A percentile compares a stretch with the other conserved stretches of the same genome.
These are phyloP conservation scores for Mycena maculata DNA, from an alignment of 768 basidiomycete genomes.

Conservation along the genomic window DNA sequence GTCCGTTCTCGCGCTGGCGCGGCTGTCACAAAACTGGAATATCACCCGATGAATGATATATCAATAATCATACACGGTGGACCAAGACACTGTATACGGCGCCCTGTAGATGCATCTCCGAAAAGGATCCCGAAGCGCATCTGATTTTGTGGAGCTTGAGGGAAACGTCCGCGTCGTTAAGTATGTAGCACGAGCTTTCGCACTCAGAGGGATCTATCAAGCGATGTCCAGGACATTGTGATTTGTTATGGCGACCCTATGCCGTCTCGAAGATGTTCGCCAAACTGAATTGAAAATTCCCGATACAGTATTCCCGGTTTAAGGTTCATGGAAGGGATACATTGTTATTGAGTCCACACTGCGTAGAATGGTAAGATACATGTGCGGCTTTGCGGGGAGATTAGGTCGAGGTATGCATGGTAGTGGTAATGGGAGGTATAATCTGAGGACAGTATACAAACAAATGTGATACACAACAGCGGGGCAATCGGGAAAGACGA, in stretches of 20 bases:
- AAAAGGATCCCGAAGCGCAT: too few species aligned
- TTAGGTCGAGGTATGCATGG: slow-evolving; percentile 14
- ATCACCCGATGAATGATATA: too few species aligned
- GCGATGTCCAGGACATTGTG: neutral
- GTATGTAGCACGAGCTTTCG: too few species aligned
- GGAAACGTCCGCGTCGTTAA: too few species aligned
- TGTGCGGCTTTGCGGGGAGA: neutral
- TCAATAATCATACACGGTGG: too few species aligned
- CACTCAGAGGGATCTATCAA: too few species aligned
- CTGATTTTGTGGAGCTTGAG: too few species aligned
- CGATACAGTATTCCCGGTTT: neutral
- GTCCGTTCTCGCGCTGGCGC: too few species aligned
- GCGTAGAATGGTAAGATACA: slow-evolving; percentile 18
- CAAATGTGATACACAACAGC: neutral
- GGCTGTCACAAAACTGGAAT: too few species aligned
- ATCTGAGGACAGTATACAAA: neutral
- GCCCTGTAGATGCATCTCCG: too few species aligned
- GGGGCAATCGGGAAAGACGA: neutral
- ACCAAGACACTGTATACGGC: too few species aligned
- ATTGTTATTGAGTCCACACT: neutral
- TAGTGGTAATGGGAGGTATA: neutral
- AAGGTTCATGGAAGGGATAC: neutral
- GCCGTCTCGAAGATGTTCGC: neutral
- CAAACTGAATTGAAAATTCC: neutral
- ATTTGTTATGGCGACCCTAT: neutral